Evolutionary conservation across 345 rosid species (phyloP), one percentile per base, ranked within the genome.

Genomic region (Chamaenerion angustifolium): DNA sequence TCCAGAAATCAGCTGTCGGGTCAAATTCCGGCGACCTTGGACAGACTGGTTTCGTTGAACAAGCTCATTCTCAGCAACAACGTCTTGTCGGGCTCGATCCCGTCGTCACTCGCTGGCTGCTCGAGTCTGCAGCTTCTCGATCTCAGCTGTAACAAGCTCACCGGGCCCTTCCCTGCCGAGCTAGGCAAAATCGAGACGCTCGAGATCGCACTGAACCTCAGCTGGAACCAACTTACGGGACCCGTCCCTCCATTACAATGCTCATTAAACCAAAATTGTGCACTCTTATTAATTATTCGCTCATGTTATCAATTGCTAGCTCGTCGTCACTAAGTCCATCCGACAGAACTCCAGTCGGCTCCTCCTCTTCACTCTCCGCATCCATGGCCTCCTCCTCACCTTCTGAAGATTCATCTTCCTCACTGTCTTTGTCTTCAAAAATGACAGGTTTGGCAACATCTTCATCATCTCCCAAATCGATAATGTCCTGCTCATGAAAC

Each of bases 141-240:
- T n/a, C n/a, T n/a, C n/a, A n/a, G n/a, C n/a, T n/a, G n/a, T 92
- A 63, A 73, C 94, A 0, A 96, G 98, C 11, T 61, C 64, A 0
- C 75, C 86, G 88, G 89, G 46, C 71, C 58, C 54, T 76, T 92
- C 19, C 98, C 98, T 16, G 40, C 67, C 42, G 89, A 81, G 58
- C 68, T 90, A 16, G 86, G 80, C 57, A 76, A 54, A 54, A 70
- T 86, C 0, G 77, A 76, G 75, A 68, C 88, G 13, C 95, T 92
- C 60, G 96, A 82, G 53, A 92, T 92, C 15, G 85, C 96, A 27
- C 73, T 92, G 45, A 92, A 92, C 72, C 62, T 92, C 69, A 92
- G 98, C 45, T 70, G 79, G 67, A 92, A 92, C 44, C 71, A 64
- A 51, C 78, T 92, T 35, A 71, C 82, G 0, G 96, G 98, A 17